These are phyloP conservation scores for Podila horticola DNA, from an alignment of 192 early-diverging fungal genomes.

Conservation along the genomic window DNA sequence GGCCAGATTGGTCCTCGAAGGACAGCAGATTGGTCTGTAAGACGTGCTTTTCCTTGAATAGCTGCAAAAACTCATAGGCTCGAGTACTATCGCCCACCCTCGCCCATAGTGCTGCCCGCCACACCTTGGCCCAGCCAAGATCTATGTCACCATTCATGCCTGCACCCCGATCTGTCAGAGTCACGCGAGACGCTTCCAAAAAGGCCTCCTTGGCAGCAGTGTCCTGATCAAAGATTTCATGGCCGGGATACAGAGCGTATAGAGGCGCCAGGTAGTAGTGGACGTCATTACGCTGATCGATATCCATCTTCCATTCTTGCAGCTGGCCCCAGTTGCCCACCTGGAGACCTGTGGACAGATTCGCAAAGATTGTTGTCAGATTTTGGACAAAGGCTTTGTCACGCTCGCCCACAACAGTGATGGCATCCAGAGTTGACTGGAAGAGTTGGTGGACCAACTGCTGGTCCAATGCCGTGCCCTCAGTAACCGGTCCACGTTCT, in stretches of 20 bases:
- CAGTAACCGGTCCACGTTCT: conserved; percentile 34
- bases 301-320: conserved; percentile 51
- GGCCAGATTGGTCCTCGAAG: conserved; percentile 29
- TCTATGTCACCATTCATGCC: conserved; percentile 6
- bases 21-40: conserved; percentile 14
- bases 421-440: conserved; percentile 36
- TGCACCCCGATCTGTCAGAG: conserved; percentile 7
- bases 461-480: conserved; percentile 41
- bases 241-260: conserved; percentile 41
- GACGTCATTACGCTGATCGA: conserved; percentile 33
- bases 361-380: conserved; percentile 8
- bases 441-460: conserved; percentile 44
- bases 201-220: background rate
- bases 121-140: conserved; percentile 37
- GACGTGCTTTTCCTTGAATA: conserved; percentile 19
- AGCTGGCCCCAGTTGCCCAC: conserved; percentile 41
- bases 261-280: conserved; percentile 41
- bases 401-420: conserved; percentile 19
- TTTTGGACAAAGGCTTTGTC: conserved; percentile 41
- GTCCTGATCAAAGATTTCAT: conserved; percentile 15
- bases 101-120: conserved; percentile 46
- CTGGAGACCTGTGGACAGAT: conserved; percentile 25
- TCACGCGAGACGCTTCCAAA: conserved; percentile 13
- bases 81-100: conserved; percentile 15
- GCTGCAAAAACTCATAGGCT: conserved; percentile 1